Conservation (phyloP, 768 basidiomycete genomes). For the Lactifluus subvellereus region DNA sequence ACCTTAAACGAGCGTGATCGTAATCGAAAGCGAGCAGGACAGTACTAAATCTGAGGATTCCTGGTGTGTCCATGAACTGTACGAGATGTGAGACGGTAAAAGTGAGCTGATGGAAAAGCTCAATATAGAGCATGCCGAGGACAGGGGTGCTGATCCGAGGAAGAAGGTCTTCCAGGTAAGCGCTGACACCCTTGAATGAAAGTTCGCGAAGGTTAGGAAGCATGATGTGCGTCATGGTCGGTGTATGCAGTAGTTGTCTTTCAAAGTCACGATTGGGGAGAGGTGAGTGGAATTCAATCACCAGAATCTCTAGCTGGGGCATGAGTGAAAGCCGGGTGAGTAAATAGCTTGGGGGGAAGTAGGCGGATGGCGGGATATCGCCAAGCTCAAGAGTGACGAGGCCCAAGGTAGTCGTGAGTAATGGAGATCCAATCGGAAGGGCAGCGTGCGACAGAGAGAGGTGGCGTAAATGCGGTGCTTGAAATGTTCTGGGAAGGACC, state of each 20-base stretch:
- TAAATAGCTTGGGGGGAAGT: no score
- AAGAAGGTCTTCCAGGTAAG: not conserved
- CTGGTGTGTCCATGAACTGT: not conserved
- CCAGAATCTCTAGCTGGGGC: no score
- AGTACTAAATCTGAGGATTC: not conserved
- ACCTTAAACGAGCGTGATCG: not conserved
- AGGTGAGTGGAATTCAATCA: no score
- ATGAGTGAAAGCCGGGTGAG: no score
- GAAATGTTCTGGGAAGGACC: no score
- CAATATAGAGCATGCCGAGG: not conserved
- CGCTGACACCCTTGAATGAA: not conserved
- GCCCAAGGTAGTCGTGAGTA: no score
- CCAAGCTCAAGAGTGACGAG: no score
- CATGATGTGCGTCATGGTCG: not conserved
- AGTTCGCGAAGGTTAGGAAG: not conserved
- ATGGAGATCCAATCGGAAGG: no score
- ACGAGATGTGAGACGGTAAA: not conserved
- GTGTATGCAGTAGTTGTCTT: not conserved
- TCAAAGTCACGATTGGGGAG: not conserved
- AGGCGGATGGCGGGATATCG: no score
- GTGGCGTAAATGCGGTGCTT: no score
- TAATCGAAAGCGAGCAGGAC: not conserved
- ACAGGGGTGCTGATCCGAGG: not conserved
- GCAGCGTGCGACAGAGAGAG: no score
- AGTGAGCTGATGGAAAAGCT: not conserved